phyloP scores from a whole-genome alignment of 768 basidiomycete species.

The Tremella yokohamensis region DNA sequence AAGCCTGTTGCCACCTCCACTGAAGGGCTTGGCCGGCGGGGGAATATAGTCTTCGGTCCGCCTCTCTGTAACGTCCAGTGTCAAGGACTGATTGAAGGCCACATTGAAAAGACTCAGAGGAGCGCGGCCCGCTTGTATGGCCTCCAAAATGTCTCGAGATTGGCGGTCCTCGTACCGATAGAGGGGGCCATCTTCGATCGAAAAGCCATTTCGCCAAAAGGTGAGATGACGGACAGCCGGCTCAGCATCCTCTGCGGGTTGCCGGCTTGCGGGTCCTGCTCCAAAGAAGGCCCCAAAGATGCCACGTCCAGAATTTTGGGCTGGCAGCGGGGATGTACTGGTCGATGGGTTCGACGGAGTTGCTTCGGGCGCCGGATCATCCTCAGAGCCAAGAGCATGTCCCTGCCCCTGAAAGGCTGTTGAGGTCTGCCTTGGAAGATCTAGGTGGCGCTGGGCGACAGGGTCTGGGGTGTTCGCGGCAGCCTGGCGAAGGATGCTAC shows the following conservation, averaged over 20 bases:
- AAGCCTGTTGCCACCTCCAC: constrained; percentile 72
- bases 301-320: too few species aligned
- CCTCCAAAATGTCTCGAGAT: constrained; percentile 64
- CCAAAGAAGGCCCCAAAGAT: too few species aligned
- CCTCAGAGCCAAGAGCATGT: constrained; percentile 82
- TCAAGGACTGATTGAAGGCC: constrained; percentile 71
- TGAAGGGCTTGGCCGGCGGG: constrained; percentile 58
- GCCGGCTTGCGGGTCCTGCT: background rate
- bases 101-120: constrained; percentile 75
- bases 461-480: constrained; percentile 59
- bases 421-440: constrained; percentile 45
- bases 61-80: constrained; percentile 71
- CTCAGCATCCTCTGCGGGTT: constrained; percentile 36
- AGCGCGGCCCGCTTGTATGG: constrained; percentile 77
- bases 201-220: constrained; percentile 92
- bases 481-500: constrained; percentile 72
- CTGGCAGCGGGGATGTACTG: constrained; percentile 4
- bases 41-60: constrained; percentile 68
- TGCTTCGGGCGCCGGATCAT: constrained; percentile 57
- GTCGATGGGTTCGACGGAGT: background rate
- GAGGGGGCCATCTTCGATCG: constrained; percentile 80
- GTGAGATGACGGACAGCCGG: constrained; percentile 64
- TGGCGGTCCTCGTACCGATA: constrained; percentile 76
- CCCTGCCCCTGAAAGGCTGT: constrained; percentile 67
- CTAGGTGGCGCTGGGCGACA: constrained; percentile 1